These are phyloP conservation scores for Oryza glaberrima DNA, from an alignment of 176 grass and related monocot genomes.

Conservation along the genomic window DNA sequence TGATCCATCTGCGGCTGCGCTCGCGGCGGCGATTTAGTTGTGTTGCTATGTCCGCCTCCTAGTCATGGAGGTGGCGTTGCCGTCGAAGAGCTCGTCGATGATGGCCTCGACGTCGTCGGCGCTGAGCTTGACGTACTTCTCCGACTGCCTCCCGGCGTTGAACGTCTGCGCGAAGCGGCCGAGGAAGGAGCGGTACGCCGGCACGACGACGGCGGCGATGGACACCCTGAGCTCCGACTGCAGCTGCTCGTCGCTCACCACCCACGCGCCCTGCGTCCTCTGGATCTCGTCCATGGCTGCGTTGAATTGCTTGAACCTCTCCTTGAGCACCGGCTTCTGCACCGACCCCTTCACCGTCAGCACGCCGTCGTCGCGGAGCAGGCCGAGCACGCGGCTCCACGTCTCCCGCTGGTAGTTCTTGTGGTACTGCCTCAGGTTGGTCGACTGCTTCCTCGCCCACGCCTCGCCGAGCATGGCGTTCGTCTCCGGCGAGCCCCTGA, in stretches of 20 bases:
- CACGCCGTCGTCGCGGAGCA: constrained; percentile 75
- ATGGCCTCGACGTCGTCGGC: constrained; percentile 73
- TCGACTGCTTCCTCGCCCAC: constrained; percentile 73
- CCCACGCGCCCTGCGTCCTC: constrained; percentile 73
- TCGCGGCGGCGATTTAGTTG: neutral
- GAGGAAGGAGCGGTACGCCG: constrained; percentile 84
- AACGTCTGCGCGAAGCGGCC: constrained; percentile 73
- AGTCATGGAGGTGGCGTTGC: constrained; percentile 62
- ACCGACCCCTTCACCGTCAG: constrained; percentile 71
- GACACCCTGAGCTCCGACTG: constrained; percentile 91
- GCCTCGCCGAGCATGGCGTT: constrained; percentile 65
- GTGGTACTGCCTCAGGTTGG: constrained; percentile 79
- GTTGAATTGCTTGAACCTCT: constrained; percentile 92
- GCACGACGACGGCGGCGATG: constrained; percentile 78
- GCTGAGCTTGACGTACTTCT: constrained; percentile 91
- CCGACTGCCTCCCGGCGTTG: constrained; percentile 67
- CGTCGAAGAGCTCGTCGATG: constrained; percentile 86
- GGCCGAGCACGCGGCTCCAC: constrained; percentile 70
- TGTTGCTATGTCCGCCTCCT: constrained; percentile 56
- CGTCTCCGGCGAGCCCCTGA: constrained; percentile 73
- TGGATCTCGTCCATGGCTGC: constrained; percentile 87
- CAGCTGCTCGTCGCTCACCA: constrained; percentile 85
- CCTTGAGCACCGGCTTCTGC: constrained; percentile 82
- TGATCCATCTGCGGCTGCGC: neutral
- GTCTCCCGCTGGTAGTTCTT: constrained; percentile 99